phyloP scores from a whole-genome alignment of 2,329 filamentous ascomycete species.

The Penicillium brasilianum region DNA sequence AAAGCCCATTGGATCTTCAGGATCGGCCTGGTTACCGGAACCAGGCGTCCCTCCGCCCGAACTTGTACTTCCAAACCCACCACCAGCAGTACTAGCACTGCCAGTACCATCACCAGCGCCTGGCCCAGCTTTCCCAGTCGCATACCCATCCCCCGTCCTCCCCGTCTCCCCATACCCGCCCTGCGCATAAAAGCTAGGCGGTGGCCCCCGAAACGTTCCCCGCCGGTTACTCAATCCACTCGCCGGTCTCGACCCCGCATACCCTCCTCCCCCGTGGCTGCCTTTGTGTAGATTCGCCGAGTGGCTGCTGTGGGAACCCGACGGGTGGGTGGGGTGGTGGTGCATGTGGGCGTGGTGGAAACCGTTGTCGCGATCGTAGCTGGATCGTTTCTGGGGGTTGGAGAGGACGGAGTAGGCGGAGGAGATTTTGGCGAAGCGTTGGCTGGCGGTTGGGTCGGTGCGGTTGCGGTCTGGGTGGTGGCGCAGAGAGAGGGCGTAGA shows the following conservation, averaged over 20 bases:
- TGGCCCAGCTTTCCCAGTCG: slow-evolving; percentile 41
- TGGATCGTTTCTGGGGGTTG: slow-evolving; percentile 71
- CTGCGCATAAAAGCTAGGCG: slow-evolving; percentile 83
- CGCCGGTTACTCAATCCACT: slow-evolving; percentile 79
- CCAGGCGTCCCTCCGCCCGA: background rate
- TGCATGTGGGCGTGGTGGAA: slow-evolving; percentile 41
- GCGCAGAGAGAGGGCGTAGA: slow-evolving; percentile 88
- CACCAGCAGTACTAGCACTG: too few species aligned
- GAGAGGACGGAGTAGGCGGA: slow-evolving; percentile 82
- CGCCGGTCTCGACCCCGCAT: slow-evolving; percentile 69
- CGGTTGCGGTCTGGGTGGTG: slow-evolving; percentile 94
- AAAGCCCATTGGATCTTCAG: slow-evolving; percentile 45
- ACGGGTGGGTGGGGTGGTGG: slow-evolving; percentile 38
- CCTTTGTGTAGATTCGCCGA: slow-evolving; percentile 43
- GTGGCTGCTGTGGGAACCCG: slow-evolving; percentile 62
- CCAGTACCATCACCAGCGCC: too few species aligned
- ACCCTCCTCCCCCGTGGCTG: slow-evolving; percentile 35
- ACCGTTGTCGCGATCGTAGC: slow-evolving; percentile 72
- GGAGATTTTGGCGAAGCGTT: slow-evolving; percentile 80
- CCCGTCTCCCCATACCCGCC: slow-evolving; percentile 74
- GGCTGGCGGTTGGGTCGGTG: slow-evolving; percentile 70
- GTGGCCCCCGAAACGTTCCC: slow-evolving; percentile 79
- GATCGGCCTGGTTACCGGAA: slow-evolving; percentile 10
- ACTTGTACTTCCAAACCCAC: slow-evolving; percentile 2
- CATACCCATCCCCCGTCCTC: slow-evolving; percentile 58